Percentiles rank a stretch among this genome's conserved stretches.
Evolutionary conservation across 345 rosid genomes (phyloP).

Genomic region (Cardamine resedifolia): DNA sequence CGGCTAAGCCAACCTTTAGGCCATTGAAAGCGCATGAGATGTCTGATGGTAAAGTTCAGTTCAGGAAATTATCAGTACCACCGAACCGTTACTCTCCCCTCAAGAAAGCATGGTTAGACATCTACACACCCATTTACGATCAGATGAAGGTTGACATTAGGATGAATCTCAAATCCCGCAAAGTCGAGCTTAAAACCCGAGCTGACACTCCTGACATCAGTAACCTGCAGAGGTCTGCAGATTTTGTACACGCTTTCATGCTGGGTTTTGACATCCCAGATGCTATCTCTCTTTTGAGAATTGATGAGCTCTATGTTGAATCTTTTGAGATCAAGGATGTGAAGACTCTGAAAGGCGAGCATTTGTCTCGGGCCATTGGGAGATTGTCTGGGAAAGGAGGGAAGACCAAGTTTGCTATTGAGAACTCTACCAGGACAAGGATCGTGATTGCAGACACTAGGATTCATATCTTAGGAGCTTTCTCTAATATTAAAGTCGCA

Average conservation of each 20-base stretch:
- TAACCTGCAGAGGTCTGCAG: conserved; percentile 74
- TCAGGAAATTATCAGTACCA: conserved; percentile 70
- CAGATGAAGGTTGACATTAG: conserved; percentile 87
- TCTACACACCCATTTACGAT: conserved; percentile 69
- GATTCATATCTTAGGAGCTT: conserved; percentile 23
- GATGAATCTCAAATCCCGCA: conserved; percentile 81
- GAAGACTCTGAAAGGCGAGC: conserved; percentile 9
- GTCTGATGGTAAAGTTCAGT: conserved; percentile 75
- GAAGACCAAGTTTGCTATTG: conserved; percentile 22
- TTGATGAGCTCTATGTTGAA: conserved; percentile 50
- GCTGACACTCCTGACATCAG: conserved; percentile 64
- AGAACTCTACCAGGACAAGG: conserved; percentile 7
- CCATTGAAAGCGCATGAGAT: conserved; percentile 86
- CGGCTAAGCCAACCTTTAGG: conserved; percentile 62
- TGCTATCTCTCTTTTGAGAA: conserved; percentile 66
- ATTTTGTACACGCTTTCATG: conserved; percentile 91
- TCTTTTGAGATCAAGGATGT: conserved; percentile 18
- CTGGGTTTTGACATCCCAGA: conserved; percentile 76
- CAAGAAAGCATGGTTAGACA: conserved; percentile 85
- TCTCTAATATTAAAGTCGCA: conserved; percentile 15
- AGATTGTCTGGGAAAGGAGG: conserved; percentile 23
- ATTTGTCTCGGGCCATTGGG: background rate
- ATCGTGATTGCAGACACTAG: conserved; percentile 19
- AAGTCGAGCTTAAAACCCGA: conserved; percentile 77
- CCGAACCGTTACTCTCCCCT: conserved; percentile 80